Percentiles rank a stretch among this genome's conserved stretches.
phyloP scores from a whole-genome alignment of 768 basidiomycete genomes.

The Hysterangium stoloniferum region DNA sequence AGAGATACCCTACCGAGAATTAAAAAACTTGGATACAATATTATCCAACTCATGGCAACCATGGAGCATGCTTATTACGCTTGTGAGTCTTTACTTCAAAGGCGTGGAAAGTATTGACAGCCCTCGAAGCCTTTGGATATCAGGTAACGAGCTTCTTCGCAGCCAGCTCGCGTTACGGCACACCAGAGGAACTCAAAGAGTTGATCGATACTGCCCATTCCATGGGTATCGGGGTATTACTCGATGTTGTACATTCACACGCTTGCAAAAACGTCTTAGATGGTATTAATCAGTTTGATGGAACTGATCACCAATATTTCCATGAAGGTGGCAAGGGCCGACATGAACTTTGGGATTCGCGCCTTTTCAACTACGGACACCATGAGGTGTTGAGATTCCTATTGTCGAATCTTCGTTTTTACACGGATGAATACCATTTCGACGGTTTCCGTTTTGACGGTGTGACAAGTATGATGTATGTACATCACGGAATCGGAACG shows the following conservation, averaged over 20 bases:
- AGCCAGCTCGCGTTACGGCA: conserved; percentile 91
- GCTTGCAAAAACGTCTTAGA: conserved; percentile 97
- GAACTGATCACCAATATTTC: conserved; percentile 96
- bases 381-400: conserved; percentile 96
- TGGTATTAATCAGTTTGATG: conserved; percentile 93
- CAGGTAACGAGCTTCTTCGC: conserved; percentile 98
- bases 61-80: conserved; percentile 99
- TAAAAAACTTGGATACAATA: conserved; percentile 88
- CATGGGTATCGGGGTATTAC: conserved; percentile 85
- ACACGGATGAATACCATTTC: conserved; percentile 90
- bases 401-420: conserved; percentile 91
- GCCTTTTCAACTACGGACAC: conserved; percentile 91
- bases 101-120: conserved; percentile 10
- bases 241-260: conserved; percentile 97
- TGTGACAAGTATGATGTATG: conserved; percentile 99
- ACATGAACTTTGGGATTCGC: conserved; percentile 97
- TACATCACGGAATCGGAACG: conserved; percentile 94
- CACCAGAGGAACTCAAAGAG: conserved; percentile 92
- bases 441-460: conserved; percentile 99
- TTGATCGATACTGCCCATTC: conserved; percentile 93
- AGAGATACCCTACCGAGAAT: conserved; percentile 78
- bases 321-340: conserved; percentile 86
- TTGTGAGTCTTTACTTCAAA: conserved; percentile 45
- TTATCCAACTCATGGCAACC: conserved; percentile 96
- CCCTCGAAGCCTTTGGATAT: conserved; percentile 84